Evolutionary conservation across 148 eudicot genomes (phyloP).

Genomic region (Polygonum maritimum): DNA sequence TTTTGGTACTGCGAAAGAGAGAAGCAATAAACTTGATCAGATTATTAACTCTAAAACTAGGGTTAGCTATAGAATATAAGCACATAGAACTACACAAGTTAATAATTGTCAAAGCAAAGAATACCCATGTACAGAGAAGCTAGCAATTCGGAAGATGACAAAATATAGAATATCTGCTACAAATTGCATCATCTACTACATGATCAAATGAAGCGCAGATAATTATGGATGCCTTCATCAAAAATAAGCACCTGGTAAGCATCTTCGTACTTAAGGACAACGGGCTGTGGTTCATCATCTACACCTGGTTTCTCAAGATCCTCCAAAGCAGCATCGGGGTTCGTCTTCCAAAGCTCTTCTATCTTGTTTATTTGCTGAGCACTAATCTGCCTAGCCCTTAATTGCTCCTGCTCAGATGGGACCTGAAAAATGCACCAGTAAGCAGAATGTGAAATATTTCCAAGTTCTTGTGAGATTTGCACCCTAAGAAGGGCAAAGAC

Average conservation of each 20-base stretch:
- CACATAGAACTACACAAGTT: background rate
- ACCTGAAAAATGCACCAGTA: constrained; percentile 38
- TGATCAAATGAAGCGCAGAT: background rate
- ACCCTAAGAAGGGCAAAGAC: background rate
- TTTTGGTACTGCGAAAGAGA: constrained; percentile 77
- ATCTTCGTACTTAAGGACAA: constrained; percentile 85
- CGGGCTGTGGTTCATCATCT: constrained; percentile 97
- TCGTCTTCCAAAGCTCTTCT: constrained; percentile 96
- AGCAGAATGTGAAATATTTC: background rate
- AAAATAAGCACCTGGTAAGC: constrained; percentile 67
- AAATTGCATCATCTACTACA: background rate
- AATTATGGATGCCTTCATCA: background rate
- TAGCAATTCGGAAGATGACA: background rate
- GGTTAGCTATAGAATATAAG: background rate
- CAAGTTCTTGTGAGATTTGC: background rate
- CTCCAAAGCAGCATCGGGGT: constrained; percentile 93
- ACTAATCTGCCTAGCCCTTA: constrained; percentile 95
- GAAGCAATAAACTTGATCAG: constrained; percentile 6
- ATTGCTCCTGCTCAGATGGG: constrained; percentile 96
- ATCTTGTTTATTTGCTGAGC: constrained; percentile 97
- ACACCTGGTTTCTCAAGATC: constrained; percentile 99
- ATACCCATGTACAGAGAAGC: background rate
- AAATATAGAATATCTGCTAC: background rate
- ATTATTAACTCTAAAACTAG: background rate
- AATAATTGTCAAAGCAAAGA: background rate